A percentile compares a stretch with the other conserved stretches of the same genome.
Evolutionary conservation across 2,329 filamentous ascomycete species (phyloP).

Genomic region (Talaromyces sp.): DNA sequence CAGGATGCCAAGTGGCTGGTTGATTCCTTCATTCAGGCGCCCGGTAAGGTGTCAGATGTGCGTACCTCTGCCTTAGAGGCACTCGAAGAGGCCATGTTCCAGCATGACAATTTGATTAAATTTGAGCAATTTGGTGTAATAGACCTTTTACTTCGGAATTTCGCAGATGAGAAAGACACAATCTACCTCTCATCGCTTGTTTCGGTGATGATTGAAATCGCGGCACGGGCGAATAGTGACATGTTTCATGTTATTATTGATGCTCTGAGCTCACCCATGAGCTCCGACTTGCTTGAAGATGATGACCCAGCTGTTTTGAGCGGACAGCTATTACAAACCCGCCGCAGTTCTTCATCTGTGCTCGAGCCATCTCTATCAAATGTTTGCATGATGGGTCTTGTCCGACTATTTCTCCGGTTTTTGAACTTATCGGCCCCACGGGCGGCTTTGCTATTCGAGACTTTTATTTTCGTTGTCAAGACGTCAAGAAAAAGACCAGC

Average conservation of each 20-base stretch:
- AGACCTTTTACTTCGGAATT: slow-evolving; percentile 32
- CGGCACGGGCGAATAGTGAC: slow-evolving; percentile 29
- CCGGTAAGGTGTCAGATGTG: slow-evolving; percentile 38
- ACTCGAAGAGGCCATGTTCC: slow-evolving; percentile 38
- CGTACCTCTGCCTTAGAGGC: slow-evolving; percentile 40
- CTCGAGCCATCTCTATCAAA: slow-evolving; percentile 48
- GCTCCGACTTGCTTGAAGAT: slow-evolving; percentile 31
- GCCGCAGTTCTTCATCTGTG: slow-evolving; percentile 31
- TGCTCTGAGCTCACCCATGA: slow-evolving; percentile 37
- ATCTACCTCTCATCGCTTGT: slow-evolving; percentile 40
- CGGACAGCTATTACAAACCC: slow-evolving; percentile 22
- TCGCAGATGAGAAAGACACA: slow-evolving; percentile 37
- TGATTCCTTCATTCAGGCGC: slow-evolving; percentile 36
- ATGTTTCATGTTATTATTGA: slow-evolving; percentile 34
- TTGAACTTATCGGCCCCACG: slow-evolving; percentile 66
- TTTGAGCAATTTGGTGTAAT: slow-evolving; percentile 35
- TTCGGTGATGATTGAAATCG: slow-evolving; percentile 37
- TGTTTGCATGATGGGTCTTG: slow-evolving; percentile 67
- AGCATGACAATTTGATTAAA: slow-evolving; percentile 29
- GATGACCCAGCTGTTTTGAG: slow-evolving; percentile 27
- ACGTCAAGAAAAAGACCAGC: slow-evolving; percentile 58
- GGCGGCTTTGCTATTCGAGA: slow-evolving; percentile 59
- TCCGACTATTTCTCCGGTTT: slow-evolving; percentile 71
- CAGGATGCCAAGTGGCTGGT: slow-evolving; percentile 34
- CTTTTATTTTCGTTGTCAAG: slow-evolving; percentile 62